These are phyloP conservation scores for Tubosaeta sp. DNA, from an alignment of 768 basidiomycete species.

Conservation along the genomic window DNA sequence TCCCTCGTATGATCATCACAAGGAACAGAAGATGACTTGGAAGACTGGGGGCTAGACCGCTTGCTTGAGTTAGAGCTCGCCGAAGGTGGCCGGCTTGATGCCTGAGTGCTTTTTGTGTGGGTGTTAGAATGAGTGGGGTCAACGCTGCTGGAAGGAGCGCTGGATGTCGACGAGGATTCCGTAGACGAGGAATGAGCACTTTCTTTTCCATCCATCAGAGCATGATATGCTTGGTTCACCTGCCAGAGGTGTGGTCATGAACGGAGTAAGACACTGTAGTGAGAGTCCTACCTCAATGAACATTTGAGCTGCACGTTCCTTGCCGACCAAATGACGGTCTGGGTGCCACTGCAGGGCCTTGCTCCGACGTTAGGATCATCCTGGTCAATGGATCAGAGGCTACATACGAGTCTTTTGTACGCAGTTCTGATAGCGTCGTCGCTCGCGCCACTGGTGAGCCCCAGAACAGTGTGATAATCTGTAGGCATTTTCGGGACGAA, in stretches of 20 bases:
- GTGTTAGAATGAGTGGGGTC: constrained; percentile 21
- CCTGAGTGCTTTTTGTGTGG: constrained; percentile 19
- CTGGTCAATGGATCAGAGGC: constrained; percentile 16
- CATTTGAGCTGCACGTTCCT: constrained; percentile 47
- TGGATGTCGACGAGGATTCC: constrained; percentile 26
- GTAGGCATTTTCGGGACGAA: constrained; percentile 27
- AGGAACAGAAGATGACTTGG: constrained; percentile 10
- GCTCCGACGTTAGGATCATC: constrained; percentile 14
- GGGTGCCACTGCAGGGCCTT: constrained; percentile 67
- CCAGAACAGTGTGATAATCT: constrained; percentile 41
- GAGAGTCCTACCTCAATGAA: constrained; percentile 50
- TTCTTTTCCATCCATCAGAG: constrained; percentile 43
- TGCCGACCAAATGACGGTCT: constrained; percentile 52
- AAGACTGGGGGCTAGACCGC: constrained; percentile 10
- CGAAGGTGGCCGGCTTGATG: constrained; percentile 30
- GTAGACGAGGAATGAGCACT: constrained; percentile 26
- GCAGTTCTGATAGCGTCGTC: constrained; percentile 53
- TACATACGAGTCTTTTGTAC: constrained; percentile 57
- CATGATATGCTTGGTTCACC: constrained; percentile 56
- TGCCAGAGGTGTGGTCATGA: constrained; percentile 16
- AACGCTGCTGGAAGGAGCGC: constrained; percentile 13
- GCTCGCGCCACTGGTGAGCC: constrained; percentile 41
- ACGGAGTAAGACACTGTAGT: not conserved
- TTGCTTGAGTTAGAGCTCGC: constrained; percentile 28
- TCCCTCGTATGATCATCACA: constrained; percentile 9